A percentile compares a stretch with the other conserved stretches of the same genome.
Conservation (phyloP, 192 early-diverging fungal species). For the Coemansia sp. region DNA sequence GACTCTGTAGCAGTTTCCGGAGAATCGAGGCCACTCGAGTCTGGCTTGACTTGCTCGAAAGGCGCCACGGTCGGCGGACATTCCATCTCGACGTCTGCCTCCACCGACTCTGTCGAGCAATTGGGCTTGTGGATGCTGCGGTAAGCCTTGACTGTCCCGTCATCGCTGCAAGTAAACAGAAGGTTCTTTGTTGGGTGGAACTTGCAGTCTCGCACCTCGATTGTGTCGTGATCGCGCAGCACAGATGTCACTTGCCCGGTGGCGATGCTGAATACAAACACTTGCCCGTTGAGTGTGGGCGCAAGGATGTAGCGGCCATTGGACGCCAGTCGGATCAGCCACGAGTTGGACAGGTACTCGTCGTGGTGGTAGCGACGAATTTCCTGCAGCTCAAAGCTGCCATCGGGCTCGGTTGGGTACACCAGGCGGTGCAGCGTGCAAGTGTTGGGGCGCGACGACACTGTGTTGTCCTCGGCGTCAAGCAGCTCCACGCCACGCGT, state of each 20-base stretch:
- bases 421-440: slow-evolving; percentile 86
- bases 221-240: slow-evolving; percentile 86
- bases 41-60: background rate
- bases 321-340: slow-evolving; percentile 87
- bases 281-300: slow-evolving; percentile 86
- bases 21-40: slow-evolving; percentile 10
- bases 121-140: slow-evolving; percentile 18
- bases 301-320: slow-evolving; percentile 91
- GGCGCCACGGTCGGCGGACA: background rate
- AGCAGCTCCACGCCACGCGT: slow-evolving; percentile 89
- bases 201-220: slow-evolving; percentile 93
- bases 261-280: slow-evolving; percentile 81
- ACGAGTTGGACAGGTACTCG: slow-evolving; percentile 90
- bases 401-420: slow-evolving; percentile 73
- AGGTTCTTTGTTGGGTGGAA: slow-evolving; percentile 83
- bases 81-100: slow-evolving; percentile 11
- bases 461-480: slow-evolving; percentile 74
- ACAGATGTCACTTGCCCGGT: slow-evolving; percentile 78
- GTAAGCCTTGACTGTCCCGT: slow-evolving; percentile 71
- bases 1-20: slow-evolving; percentile 37
- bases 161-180: slow-evolving; percentile 86
- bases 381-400: slow-evolving; percentile 75
- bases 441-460: slow-evolving; percentile 82
- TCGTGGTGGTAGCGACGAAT: slow-evolving; percentile 79
- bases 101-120: background rate